Evolutionary conservation across 140 eudicot genomes (phyloP).

Genomic region (Anethum foeniculum): DNA sequence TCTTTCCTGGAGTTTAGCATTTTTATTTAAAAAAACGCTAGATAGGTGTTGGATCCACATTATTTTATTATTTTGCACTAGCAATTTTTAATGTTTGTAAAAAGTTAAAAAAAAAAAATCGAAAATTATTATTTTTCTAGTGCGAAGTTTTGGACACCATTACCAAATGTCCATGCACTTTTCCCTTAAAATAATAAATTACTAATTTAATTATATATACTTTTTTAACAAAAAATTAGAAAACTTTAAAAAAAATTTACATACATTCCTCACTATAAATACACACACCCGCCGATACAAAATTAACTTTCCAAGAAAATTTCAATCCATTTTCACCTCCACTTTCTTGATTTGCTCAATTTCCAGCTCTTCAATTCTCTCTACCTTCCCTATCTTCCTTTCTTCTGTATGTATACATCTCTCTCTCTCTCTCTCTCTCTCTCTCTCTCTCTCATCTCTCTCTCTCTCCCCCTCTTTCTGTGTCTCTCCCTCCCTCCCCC

Average conservation of each 20-base stretch:
- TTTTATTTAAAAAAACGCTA: no score
- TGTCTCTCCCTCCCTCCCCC: not conserved
- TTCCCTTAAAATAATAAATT: no score
- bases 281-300: not conserved
- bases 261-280: not conserved
- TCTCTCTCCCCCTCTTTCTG: not conserved
- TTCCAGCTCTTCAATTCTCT: not conserved
- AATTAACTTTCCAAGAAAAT: not conserved
- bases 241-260: not conserved
- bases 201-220: no score
- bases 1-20: no score
- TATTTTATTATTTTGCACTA: no score
- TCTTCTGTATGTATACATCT: not conserved
- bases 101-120: no score
- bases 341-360: slow-evolving; percentile 35
- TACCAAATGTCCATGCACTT: no score
- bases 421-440: not conserved
- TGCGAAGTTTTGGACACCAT: no score
- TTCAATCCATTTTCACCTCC: slow-evolving; percentile 12
- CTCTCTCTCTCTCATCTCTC: not conserved
- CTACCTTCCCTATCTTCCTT: not conserved
- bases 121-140: no score
- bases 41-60: no score
- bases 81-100: no score
- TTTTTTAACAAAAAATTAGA: no score